Evolutionary conservation across 768 basidiomycete genomes (phyloP), one percentile per base, ranked within the genome.

Genomic region (Russula foetens): DNA sequence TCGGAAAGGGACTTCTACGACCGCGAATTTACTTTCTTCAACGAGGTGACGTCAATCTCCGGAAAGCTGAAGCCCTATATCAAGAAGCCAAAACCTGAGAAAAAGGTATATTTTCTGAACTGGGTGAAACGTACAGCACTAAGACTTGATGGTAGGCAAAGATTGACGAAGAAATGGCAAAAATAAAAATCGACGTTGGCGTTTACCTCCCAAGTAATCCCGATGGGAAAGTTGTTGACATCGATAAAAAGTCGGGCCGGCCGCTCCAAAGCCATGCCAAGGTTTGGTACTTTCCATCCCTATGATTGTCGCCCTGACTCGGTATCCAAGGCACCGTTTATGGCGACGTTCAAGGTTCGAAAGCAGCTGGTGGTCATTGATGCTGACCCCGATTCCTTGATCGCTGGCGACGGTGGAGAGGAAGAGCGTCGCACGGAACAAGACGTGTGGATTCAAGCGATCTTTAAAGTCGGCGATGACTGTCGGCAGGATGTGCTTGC

Each of bases 391-490:
- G 88, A 93, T 60, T 84, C 85, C 19, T 75, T 94, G 28, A 71
- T 92, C 53, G 81, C 86, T 28, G 83, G 77, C 4, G 79, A 83
- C 23, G 82, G 78, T n/a, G 77, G 74, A 15, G 84, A 80, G 5
- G 70, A 76, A 31, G 84, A 85, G 68, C 84, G 74, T 46, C 80
- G 73, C 29, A 76, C 77, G 7, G 65, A 66, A 19, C 66, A 71
- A 47, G 80, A 98, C 63, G 86, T 95, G 48, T 98, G 92, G 95
- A 92, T 96, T 62, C 88, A 92, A 65, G 97, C 97, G 1, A 99
- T 99, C 64, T 99, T 99, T 85, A 99, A 99, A 78, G 97, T 99
- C 59, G 97, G 97, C 57, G 97, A 99, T 70, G 97, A 99, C 70
- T 99, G 97, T 72, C 84, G 97, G 45, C 97, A 99, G 72, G 97